Evolutionary conservation across 1,284 basidiomycete species (phyloP), one percentile per base, ranked within the genome.

Genomic region (Tylopilus sp.): DNA sequence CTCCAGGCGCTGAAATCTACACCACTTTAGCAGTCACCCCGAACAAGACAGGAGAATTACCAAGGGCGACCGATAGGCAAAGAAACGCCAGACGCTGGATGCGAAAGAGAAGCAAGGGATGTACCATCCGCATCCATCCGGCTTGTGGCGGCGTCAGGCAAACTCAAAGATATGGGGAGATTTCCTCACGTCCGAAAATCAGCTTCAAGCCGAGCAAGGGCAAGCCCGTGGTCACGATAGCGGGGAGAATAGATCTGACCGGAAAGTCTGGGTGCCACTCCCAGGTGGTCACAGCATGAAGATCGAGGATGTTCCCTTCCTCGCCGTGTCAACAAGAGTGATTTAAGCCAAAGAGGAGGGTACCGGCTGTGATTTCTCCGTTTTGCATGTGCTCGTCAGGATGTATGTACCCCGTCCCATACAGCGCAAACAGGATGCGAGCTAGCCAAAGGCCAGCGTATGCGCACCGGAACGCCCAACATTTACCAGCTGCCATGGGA

Each of bases 351-450:
- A 34, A 52, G 49, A 33, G n/a, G 36, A 48, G 40, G 33, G 44
- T 55, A 72, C 71, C 71, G 42, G 72, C 67, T 21, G 59, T 63
- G n/a, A 67, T 58, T 52, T 73, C 72, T 34, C 67, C 72, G 49
- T 69, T 73, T 57, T 73, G 71, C 54, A 73, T 70, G 52, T 71
- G 62, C 55, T 73, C 71, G 49, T 73, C 72, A 7, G 72, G 71
- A 48, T 73, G 72, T 41, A 73, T 72, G 52, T 73, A 73, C 1
- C 66, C 71, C 12, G 59, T 64, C 23, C 70, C 68, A 39, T 54
- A 54, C 9, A 74, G 51, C 4, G 72, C 70, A 16, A 67, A 63
- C 47, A 56, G 56, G 30, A 61, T 46, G 12, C 71, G 70, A 44
- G 64, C 36, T 12, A 63, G 16, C 63, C 63, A 68, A 18, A 65